Conservation (phyloP, 1,284 basidiomycete species). For the Cryptococcus sp. region DNA sequence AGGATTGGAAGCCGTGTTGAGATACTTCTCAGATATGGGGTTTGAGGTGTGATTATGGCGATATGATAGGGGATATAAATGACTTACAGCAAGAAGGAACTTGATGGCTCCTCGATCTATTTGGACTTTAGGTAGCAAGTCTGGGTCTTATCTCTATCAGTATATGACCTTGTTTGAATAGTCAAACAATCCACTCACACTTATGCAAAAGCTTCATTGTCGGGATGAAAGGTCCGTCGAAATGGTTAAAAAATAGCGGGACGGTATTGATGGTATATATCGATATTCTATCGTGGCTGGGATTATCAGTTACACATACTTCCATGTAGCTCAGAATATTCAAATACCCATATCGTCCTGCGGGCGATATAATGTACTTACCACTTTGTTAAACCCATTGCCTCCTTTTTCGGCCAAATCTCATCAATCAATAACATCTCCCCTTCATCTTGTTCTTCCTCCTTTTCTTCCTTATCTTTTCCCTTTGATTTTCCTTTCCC, state of each 20-base stretch:
- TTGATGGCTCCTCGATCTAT: conserved; percentile 97
- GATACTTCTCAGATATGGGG: too few species aligned
- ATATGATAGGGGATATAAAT: background rate
- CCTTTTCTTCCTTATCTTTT: conserved; percentile 37
- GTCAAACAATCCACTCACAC: conserved; percentile 57
- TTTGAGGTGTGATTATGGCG: background rate
- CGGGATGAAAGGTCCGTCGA: conserved; percentile 87
- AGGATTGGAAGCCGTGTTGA: too few species aligned
- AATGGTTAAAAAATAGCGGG: conserved; percentile 95
- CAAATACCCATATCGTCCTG: background rate
- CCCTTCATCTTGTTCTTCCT: conserved; percentile 46
- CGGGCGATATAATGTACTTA: conserved; percentile 50
- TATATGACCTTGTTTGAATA: background rate
- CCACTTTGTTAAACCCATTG: conserved; percentile 90
- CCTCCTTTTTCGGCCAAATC: conserved; percentile 99
- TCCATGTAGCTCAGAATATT: too few species aligned
- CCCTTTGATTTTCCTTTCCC: conserved; percentile 19
- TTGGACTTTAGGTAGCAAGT: conserved; percentile 78
- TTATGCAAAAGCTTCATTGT: conserved; percentile 84
- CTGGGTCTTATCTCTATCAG: conserved; percentile 62
- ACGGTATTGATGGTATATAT: conserved; percentile 82
- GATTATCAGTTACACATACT: background rate
- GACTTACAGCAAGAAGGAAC: conserved; percentile 70
- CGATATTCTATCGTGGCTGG: conserved; percentile 89
- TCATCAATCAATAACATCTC: conserved; percentile 70